phyloP scores from a whole-genome alignment of 2,329 filamentous ascomycete species.

The Aspergillus cejpii region DNA sequence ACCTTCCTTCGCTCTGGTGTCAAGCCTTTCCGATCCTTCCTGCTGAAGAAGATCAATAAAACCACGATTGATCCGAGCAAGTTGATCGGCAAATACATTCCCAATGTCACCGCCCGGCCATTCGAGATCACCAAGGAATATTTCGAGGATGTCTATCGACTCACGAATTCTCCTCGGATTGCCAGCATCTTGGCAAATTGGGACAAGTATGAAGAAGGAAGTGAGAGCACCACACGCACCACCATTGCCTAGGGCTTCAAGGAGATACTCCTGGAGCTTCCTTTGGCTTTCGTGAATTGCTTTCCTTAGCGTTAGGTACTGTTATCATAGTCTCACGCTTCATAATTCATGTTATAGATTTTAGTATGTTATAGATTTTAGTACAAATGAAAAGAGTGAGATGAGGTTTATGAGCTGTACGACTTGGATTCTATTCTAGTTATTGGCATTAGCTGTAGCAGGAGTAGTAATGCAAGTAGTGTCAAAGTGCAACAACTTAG shows the following conservation, averaged over 20 bases:
- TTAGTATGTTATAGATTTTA: slow-evolving; percentile 2
- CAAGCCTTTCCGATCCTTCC: slow-evolving; percentile 96
- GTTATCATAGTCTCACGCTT: background rate
- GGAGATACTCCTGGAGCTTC: slow-evolving; percentile 1
- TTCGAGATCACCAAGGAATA: slow-evolving; percentile 97
- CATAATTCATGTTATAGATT: background rate
- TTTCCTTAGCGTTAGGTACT: background rate
- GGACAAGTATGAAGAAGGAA: slow-evolving; percentile 58
- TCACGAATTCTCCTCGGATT: slow-evolving; percentile 68
- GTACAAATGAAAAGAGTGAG: too few relatives aligned
- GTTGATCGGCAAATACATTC: slow-evolving; percentile 96
- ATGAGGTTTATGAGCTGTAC: too few relatives aligned
- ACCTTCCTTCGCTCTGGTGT: slow-evolving; percentile 97
- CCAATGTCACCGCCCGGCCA: slow-evolving; percentile 92
- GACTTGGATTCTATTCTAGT: too few relatives aligned
- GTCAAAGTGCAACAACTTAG: too few relatives aligned
- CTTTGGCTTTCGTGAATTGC: slow-evolving; percentile 6
- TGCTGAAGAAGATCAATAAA: slow-evolving; percentile 99
- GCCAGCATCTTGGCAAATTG: slow-evolving; percentile 67
- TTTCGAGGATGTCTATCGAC: slow-evolving; percentile 94
- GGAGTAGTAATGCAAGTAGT: too few relatives aligned
- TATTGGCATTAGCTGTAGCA: too few relatives aligned
- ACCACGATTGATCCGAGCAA: slow-evolving; percentile 96
- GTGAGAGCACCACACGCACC: slow-evolving; percentile 19
- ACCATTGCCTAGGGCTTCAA: slow-evolving; percentile 6